These are phyloP conservation scores for Fusarium fujikuroi DNA, from an alignment of 2,329 filamentous ascomycete genomes.

Conservation along the genomic window DNA sequence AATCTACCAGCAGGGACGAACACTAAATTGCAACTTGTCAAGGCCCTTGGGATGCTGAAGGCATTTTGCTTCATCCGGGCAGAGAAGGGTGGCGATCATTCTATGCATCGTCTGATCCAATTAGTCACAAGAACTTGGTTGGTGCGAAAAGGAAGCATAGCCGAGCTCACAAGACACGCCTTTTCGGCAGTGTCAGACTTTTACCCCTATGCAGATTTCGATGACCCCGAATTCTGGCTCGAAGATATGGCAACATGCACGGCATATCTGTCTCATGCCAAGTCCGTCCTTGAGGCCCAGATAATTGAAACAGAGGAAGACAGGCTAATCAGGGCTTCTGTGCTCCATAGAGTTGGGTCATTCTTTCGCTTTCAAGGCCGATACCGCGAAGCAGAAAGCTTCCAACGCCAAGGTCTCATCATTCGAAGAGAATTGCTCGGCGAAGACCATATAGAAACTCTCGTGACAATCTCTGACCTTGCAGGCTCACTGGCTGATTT, in stretches of 20 bases:
- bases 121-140: constrained; percentile 48
- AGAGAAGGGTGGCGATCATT: constrained; percentile 21
- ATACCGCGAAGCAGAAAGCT: too few relatives aligned
- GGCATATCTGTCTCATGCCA: too few relatives aligned
- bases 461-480: too few relatives aligned
- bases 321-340: constrained; percentile 3
- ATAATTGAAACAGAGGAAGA: constrained; percentile 17
- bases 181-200: constrained; percentile 26
- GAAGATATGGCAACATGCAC: constrained; percentile 13
- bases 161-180: constrained; percentile 33
- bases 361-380: too few relatives aligned
- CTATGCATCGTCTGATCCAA: constrained; percentile 52
- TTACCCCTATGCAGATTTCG: constrained; percentile 37
- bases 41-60: constrained; percentile 30
- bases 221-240: neutral
- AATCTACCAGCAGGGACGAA: neutral
- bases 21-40: neutral
- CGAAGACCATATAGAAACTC: too few relatives aligned
- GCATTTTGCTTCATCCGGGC: constrained; percentile 46
- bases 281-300: constrained; percentile 29
- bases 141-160: neutral
- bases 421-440: too few relatives aligned
- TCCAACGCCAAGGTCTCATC: too few relatives aligned
- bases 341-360: constrained; percentile 13
- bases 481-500: too few relatives aligned